Evolutionary conservation across 495 filamentous ascomycete species (phyloP), one percentile per base, ranked within the genome.

Genomic region (Wilcoxina mikolae): DNA sequence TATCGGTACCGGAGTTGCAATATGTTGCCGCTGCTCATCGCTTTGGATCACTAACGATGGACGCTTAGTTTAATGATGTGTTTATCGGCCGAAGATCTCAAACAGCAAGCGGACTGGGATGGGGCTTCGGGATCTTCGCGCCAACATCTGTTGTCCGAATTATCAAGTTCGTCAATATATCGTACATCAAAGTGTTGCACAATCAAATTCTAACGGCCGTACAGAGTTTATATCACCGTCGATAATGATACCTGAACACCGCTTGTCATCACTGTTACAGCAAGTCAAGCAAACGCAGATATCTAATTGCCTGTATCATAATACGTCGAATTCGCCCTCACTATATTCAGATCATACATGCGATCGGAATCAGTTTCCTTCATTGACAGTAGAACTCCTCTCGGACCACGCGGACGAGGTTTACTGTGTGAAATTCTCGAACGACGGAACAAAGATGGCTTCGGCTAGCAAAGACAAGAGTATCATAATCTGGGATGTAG

Each of bases 181-280:
- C 18, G 42, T 45, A 9, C 50, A 53, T 24, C 47, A 45, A 41
- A 12, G 38, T 24, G 22, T 15, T 47, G 20, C 9, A 28, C 12
- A 52, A 50, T 25, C 43, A 55, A 58, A 64, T 43, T 29, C 27
- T 60, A 43, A 53, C 54, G 41, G 23, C 39, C 42, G n/a, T 53
- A 11, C 53, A 93, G 87, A 76, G 72, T 94, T 78, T 28, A 93
- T 99, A 55, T 93, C 93, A 3, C 91, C 91, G 1, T 88, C 87
- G n/a, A 84, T 94, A 23, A 96, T 99, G 93, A 85, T 99, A 47
- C 93, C 91, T 3, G 85, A 93, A 60, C 86, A 93, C 67, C 84
- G 91, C 11, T 73, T 99, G n/a, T 87, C 85, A 5, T 72, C 78
- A 24, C 69, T 99, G n/a, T 70, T 99, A 47, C 74, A 85, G 46